These are phyloP conservation scores for Cystoisospora suis DNA, from an alignment of 169 alveolate genomes.

Conservation along the genomic window DNA sequence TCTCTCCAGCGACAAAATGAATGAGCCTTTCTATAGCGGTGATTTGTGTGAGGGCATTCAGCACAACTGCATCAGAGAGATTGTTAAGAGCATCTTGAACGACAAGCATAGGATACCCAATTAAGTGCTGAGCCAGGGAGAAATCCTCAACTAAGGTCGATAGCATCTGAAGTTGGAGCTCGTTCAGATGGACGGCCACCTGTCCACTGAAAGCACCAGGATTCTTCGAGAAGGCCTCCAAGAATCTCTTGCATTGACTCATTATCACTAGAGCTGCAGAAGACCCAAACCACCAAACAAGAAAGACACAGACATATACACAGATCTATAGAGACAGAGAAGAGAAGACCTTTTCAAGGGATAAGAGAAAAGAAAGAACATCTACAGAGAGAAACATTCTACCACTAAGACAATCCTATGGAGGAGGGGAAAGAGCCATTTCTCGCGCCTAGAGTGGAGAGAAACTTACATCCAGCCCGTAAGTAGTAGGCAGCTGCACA, in stretches of 20 bases:
- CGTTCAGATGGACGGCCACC: background rate
- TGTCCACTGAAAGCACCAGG: background rate
- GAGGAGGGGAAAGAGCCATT: too few species aligned
- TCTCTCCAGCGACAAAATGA: background rate
- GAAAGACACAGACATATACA: background rate
- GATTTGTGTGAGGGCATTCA: background rate
- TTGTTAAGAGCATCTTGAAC: background rate
- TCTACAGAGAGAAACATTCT: background rate
- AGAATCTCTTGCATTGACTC: background rate
- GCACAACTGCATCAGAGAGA: background rate
- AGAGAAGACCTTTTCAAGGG: background rate
- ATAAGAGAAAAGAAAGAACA: background rate
- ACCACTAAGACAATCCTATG: too few species aligned
- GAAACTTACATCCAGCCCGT: constrained; percentile 4
- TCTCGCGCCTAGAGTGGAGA: too few species aligned
- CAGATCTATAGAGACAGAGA: background rate
- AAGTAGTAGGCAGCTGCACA: constrained; percentile 18
- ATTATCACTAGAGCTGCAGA: background rate
- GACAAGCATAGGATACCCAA: background rate
- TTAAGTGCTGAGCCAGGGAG: background rate
- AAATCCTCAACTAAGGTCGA: background rate
- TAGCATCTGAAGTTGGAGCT: background rate
- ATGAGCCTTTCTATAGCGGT: background rate
- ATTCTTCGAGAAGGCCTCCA: background rate
- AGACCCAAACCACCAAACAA: background rate